Evolutionary conservation across 2,329 filamentous ascomycete species (phyloP).

Genomic region (Dothistroma septosporum): DNA sequence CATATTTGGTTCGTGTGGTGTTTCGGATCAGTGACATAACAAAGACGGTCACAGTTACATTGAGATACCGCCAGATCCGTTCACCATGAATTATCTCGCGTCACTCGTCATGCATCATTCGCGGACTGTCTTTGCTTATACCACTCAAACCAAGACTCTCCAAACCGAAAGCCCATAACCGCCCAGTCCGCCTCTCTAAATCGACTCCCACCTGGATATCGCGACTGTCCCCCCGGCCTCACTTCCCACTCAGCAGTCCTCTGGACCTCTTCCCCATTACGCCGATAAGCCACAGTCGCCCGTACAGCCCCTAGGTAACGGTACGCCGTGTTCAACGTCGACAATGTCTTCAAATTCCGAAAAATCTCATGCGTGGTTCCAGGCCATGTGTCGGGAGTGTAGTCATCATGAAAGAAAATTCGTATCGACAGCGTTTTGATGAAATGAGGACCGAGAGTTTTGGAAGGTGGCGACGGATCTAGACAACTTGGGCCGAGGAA

Average conservation of each 20-base stretch:
- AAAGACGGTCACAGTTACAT: background rate
- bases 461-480: slow-evolving; percentile 5
- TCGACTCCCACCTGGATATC: background rate
- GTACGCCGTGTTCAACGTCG: slow-evolving; percentile 17
- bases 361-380: slow-evolving; percentile 18
- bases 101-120: background rate
- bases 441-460: slow-evolving; percentile 11
- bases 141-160: slow-evolving; percentile 8
- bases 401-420: slow-evolving; percentile 23
- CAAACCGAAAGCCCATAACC: slow-evolving; percentile 14
- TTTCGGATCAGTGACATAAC: background rate
- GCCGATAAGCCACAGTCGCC: slow-evolving; percentile 9
- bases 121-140: background rate
- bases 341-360: slow-evolving; percentile 19
- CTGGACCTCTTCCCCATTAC: slow-evolving; percentile 6
- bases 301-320: slow-evolving; percentile 15
- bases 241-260: slow-evolving; percentile 12
- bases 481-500: slow-evolving; percentile 21
- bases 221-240: background rate
- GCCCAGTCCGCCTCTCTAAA: slow-evolving; percentile 18
- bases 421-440: slow-evolving; percentile 21
- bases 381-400: slow-evolving; percentile 23
- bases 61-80: background rate
- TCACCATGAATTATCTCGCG: background rate
- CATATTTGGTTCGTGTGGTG: background rate